Evolutionary conservation across 1,284 basidiomycete genomes (phyloP), one percentile per base, ranked within the genome.

Genomic region (Malassezia sp.): DNA sequence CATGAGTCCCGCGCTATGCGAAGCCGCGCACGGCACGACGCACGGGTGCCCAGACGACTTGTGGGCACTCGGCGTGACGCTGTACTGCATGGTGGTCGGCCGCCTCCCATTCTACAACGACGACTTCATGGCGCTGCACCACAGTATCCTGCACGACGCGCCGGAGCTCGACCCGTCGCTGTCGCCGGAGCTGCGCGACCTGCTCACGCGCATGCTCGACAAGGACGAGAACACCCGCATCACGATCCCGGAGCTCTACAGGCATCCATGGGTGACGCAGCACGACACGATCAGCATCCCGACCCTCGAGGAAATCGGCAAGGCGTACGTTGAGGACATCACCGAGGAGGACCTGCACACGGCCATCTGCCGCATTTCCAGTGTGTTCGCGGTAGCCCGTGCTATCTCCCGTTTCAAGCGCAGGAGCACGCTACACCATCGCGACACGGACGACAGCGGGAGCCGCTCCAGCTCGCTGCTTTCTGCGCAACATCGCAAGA

Each of bases 71-170:
- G 75, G 75, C 21, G 75, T 77, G 2, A 77, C 76, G 0, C 64
- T 79, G 1, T 78, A 77, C 59, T 75, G 75, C 60, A 75, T 78
- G 71, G 65, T 76, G 1, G 71, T 72, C 0, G 77, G 76, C 0
- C 63, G 60, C 14, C 56, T 79, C 10, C 77, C 77, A 0, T 79
- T 78, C 55, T 70, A 73, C 43, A 70, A 71, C 11, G 55, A 69
- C 6, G 73, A 75, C 34, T 72, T 76, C 2, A 63, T 75, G 26
- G 75, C 75, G 22, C 67, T 79, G 33, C 76, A 74, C 56, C 62
- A 74, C 2, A 54, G 72, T 12, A 76, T 79, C 49, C 67, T 71
- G 41, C 67, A 71, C 26, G 63, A 74, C 28, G 58, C 62, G 42
- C 61, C 61, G 36, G 54, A 49, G 11, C 61, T 60, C 30, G 61